A percentile compares a stretch with the other conserved stretches of the same genome.
phyloP scores from a whole-genome alignment of 768 basidiomycete species.

The Leccinum disarticulatum region DNA sequence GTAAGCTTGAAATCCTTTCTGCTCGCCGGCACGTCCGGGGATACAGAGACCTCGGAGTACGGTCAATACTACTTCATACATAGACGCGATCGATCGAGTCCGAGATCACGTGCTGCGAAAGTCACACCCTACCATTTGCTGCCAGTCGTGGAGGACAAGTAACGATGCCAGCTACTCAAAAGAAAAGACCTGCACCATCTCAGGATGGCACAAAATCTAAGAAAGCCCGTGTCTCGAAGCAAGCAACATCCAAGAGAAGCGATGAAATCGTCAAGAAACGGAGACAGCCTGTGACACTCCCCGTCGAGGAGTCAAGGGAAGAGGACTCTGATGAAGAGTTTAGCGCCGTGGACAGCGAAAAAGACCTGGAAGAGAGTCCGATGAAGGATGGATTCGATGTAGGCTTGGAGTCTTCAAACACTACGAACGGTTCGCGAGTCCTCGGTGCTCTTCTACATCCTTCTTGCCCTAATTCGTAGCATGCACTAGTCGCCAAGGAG shows the following conservation, averaged over 20 bases:
- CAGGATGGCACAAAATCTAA: slow-evolving; percentile 52
- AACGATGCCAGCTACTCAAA: slow-evolving; percentile 43
- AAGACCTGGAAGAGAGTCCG: slow-evolving; percentile 23
- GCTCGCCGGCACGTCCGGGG: background rate
- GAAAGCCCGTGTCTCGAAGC: slow-evolving; percentile 48
- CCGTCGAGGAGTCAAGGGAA: slow-evolving; percentile 35
- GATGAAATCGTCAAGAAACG: slow-evolving; percentile 51
- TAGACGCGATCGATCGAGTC: background rate
- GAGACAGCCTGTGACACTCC: slow-evolving; percentile 57
- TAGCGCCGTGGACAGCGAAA: slow-evolving; percentile 33
- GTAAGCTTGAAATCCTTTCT: background rate
- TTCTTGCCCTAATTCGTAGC: slow-evolving; percentile 7
- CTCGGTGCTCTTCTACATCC: background rate
- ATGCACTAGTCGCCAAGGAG: slow-evolving; percentile 54
- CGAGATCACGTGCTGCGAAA: slow-evolving; percentile 21
- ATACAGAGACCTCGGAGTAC: background rate
- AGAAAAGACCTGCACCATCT: slow-evolving; percentile 50
- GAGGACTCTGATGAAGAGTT: slow-evolving; percentile 38
- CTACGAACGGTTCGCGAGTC: slow-evolving; percentile 54
- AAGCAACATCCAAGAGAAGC: slow-evolving; percentile 15
- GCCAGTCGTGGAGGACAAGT: background rate
- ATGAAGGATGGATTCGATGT: slow-evolving; percentile 35
- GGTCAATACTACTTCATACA: no score
- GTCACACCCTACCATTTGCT: background rate
- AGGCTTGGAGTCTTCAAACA: slow-evolving; percentile 38